Conservation (phyloP, 495 filamentous ascomycete genomes). For the Diplogelasinospora grovesii region DNA sequence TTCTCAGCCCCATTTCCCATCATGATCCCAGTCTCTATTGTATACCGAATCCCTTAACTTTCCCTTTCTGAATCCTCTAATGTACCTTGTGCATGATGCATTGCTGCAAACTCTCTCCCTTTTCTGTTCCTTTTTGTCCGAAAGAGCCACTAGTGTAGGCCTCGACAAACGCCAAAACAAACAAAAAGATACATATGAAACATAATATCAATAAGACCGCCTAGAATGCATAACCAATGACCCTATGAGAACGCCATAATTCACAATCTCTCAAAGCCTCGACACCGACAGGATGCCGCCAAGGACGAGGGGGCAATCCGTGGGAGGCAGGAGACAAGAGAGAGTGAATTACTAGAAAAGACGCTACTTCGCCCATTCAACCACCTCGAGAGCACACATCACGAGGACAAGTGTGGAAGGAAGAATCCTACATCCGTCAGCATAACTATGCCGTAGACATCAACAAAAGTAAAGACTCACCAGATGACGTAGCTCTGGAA, state of each 20-base stretch:
- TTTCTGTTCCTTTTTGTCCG: too few relatives aligned
- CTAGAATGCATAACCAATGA: too few relatives aligned
- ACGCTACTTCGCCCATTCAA: slow-evolving; percentile 67
- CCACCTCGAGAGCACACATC: slow-evolving; percentile 83
- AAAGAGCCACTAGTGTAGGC: too few relatives aligned
- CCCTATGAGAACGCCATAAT: too few relatives aligned
- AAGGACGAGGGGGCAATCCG: not conserved
- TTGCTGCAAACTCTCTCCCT: too few relatives aligned
- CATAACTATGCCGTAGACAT: not conserved
- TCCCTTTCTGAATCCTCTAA: too few relatives aligned
- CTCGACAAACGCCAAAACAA: too few relatives aligned
- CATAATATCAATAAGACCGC: not conserved
- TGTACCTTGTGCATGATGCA: too few relatives aligned
- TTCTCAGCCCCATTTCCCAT: too few relatives aligned
- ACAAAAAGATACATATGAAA: not conserved
- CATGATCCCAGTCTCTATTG: too few relatives aligned
- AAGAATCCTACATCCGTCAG: slow-evolving; percentile 62
- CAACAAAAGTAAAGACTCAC: slow-evolving; percentile 42
- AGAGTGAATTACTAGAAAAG: not conserved
- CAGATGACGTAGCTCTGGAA: slow-evolving; percentile 98
- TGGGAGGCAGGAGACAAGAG: slow-evolving; percentile 1
- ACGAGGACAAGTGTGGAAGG: slow-evolving; percentile 88
- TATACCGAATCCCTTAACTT: too few relatives aligned
- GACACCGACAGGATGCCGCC: not conserved
- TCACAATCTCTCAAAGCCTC: too few relatives aligned